phyloP scores from a whole-genome alignment of 768 basidiomycete genomes.

The Termitomyces sp. region DNA sequence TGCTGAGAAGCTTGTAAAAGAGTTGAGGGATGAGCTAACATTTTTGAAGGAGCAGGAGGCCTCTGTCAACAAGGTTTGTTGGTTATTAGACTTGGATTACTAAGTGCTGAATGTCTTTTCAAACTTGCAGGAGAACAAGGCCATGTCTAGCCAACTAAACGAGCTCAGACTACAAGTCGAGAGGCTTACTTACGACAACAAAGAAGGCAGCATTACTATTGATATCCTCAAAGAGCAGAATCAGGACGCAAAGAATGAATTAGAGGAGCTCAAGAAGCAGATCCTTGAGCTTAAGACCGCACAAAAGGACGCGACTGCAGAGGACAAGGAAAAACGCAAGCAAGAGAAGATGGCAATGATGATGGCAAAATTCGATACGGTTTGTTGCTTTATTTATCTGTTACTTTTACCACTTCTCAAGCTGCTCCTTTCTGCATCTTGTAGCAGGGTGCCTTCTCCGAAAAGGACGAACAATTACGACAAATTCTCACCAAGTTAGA shows the following conservation, averaged over 20 bases:
- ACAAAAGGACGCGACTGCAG: conserved; percentile 82
- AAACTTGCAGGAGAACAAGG: conserved; percentile 77
- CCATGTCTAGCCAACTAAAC: conserved; percentile 89
- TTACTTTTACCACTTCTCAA: conserved; percentile 2
- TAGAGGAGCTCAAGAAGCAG: conserved; percentile 85
- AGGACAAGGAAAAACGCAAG: conserved; percentile 98
- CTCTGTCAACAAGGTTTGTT: conserved; percentile 64
- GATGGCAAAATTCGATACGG: conserved; percentile 99
- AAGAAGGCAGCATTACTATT: conserved; percentile 88
- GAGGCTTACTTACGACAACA: conserved; percentile 91
- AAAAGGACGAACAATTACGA: conserved; percentile 92
- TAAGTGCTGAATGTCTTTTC: neutral
- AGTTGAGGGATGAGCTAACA: conserved; percentile 82
- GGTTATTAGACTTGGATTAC: neutral
- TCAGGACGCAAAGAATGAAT: conserved; percentile 76
- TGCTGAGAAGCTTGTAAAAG: conserved; percentile 84
- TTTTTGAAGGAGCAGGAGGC: conserved; percentile 92
- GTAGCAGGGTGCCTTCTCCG: conserved; percentile 90
- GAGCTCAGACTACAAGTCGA: conserved; percentile 91
- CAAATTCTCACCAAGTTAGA: conserved; percentile 83
- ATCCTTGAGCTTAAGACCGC: conserved; percentile 74
- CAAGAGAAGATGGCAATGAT: conserved; percentile 99
- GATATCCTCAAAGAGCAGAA: conserved; percentile 97
- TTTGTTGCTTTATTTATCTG: conserved; percentile 34
- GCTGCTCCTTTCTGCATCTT: neutral